Percentiles rank a stretch among this genome's conserved stretches.
Conservation (phyloP, 257 asterid genomes). For the Henckelia pumila region DNA sequence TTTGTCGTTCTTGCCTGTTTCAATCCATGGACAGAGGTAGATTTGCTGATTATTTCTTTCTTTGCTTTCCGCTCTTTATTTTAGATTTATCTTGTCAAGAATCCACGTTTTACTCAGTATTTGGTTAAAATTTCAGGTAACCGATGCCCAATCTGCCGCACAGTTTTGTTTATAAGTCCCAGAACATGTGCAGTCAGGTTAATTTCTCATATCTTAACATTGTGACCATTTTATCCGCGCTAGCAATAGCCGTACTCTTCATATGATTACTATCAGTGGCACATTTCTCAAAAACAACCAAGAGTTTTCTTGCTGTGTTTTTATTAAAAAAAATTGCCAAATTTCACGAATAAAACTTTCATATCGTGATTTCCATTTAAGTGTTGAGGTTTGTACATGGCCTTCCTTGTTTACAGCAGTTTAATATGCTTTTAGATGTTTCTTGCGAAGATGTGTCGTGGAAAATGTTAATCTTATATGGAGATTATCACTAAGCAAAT, state of each 20-base stretch:
- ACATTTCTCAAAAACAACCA: background rate
- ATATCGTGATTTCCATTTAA: background rate
- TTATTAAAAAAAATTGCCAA: background rate
- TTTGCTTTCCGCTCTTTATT: conserved; percentile 1
- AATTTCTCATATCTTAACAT: conserved; percentile 27
- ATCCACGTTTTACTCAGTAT: background rate
- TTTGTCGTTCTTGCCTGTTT: conserved; percentile 93
- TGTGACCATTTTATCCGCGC: background rate
- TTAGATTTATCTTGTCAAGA: background rate
- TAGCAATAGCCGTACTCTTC: background rate
- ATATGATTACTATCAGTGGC: background rate
- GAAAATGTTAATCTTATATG: conserved; percentile 7
- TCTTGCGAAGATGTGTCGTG: background rate
- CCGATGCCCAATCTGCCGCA: conserved; percentile 92
- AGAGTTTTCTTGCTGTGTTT: background rate
- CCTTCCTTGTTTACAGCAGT: conserved; percentile 6
- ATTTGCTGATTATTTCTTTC: conserved; percentile 23
- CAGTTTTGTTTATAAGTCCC: conserved; percentile 79
- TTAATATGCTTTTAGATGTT: conserved; percentile 13
- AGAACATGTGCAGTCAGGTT: conserved; percentile 85
- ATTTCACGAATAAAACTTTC: background rate
- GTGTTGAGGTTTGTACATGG: background rate
- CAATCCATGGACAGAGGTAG: conserved; percentile 94
- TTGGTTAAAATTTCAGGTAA: conserved; percentile 55
- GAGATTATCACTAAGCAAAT: conserved; percentile 1